These are phyloP conservation scores for Cenchrus fungigraminus DNA, from an alignment of 176 grass and related monocot species.

Conservation along the genomic window DNA sequence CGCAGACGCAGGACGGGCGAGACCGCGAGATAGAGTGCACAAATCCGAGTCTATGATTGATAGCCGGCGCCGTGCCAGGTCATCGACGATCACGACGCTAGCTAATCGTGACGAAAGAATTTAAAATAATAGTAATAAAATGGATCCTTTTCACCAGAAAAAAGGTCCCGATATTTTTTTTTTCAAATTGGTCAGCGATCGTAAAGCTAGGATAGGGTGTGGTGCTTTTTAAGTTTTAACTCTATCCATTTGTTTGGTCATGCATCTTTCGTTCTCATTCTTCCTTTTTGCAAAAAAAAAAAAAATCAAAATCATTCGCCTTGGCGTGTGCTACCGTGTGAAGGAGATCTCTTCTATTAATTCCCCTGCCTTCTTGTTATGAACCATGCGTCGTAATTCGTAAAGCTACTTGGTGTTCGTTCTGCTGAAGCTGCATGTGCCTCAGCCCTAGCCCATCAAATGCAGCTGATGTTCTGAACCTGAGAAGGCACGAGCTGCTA, in stretches of 20 bases:
- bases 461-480: neutral
- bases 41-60: slow-evolving; percentile 2
- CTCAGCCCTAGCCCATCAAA: too few relatives aligned
- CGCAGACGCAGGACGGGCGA: neutral
- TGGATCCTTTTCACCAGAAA: neutral
- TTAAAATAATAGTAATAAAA: neutral
- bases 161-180: neutral
- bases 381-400: neutral
- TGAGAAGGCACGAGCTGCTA: neutral
- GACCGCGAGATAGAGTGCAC: neutral
- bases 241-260: neutral
- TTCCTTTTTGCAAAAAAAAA: neutral
- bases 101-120: neutral
- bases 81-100: slow-evolving; percentile 39
- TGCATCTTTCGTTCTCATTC: neutral
- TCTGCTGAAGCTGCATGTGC: neutral
- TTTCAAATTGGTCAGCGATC: slow-evolving; percentile 5
- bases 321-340: neutral
- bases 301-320: neutral
- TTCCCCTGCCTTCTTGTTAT: neutral
- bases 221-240: neutral
- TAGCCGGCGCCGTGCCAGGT: slow-evolving; percentile 14
- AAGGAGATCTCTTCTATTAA: neutral
- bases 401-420: too few relatives aligned
- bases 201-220: neutral